These are phyloP conservation scores for Alternaria sp. DNA, from an alignment of 2,329 filamentous ascomycete genomes.

Conservation along the genomic window DNA sequence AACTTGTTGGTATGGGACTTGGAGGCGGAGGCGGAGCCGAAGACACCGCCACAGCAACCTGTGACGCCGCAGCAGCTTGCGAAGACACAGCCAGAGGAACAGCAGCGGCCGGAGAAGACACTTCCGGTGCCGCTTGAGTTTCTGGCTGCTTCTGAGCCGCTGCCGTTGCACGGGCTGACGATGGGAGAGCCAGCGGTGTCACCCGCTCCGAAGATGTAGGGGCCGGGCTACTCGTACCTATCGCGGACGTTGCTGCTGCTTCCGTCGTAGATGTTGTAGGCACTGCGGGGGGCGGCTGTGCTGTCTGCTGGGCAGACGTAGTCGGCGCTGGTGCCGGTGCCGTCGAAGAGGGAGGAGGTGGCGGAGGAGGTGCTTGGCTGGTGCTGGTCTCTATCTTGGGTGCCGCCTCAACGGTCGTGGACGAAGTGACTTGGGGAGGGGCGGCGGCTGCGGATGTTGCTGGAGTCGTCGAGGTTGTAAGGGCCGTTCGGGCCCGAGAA, in stretches of 20 bases:
- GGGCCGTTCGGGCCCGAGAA: slow-evolving; percentile 42
- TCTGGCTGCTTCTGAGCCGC: background rate
- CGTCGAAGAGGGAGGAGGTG: slow-evolving; percentile 23
- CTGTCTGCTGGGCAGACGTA: slow-evolving; percentile 13
- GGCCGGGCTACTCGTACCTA: slow-evolving; percentile 44
- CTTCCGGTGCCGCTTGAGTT: slow-evolving; percentile 4
- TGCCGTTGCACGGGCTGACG: slow-evolving; percentile 21
- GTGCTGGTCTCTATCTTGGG: slow-evolving; percentile 31
- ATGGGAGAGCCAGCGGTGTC: slow-evolving; percentile 27
- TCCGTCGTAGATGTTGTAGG: slow-evolving; percentile 33
- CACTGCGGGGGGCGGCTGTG: slow-evolving; percentile 19
- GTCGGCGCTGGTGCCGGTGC: slow-evolving; percentile 21
- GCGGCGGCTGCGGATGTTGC: slow-evolving; percentile 22
- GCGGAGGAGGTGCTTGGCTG: slow-evolving; percentile 18
- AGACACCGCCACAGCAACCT: slow-evolving; percentile 10
- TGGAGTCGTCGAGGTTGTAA: slow-evolving; percentile 28
- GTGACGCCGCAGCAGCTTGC: slow-evolving; percentile 13
- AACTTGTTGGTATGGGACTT: slow-evolving; percentile 32
- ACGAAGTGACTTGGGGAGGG: slow-evolving; percentile 26
- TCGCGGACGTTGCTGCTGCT: slow-evolving; percentile 36
- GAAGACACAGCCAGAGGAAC: background rate
- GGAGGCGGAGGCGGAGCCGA: slow-evolving; percentile 19
- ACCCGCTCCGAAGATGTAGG: slow-evolving; percentile 32
- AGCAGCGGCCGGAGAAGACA: background rate
- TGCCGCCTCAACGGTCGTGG: slow-evolving; percentile 27